Conservation (phyloP, 495 filamentous ascomycete species). For the Trichocladium antarcticum region DNA sequence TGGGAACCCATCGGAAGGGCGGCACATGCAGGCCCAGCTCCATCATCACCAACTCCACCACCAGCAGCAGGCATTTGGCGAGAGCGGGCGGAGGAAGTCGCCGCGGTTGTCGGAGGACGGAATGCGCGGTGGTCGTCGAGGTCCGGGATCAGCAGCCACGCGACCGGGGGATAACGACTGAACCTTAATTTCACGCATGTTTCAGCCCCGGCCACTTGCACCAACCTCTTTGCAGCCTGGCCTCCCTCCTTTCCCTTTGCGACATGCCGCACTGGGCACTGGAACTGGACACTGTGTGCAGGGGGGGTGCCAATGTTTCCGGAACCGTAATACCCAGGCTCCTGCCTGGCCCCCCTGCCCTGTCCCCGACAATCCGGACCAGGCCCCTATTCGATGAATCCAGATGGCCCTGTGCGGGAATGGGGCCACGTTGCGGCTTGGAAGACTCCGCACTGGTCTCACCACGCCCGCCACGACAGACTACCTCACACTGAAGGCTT, state of each 20-base stretch:
- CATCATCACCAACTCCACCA: constrained; percentile 8
- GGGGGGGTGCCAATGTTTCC: no score
- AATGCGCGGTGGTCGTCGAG: constrained; percentile 18
- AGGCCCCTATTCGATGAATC: background rate
- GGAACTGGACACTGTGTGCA: background rate
- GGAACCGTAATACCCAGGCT: background rate
- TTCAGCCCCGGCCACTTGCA: constrained; percentile 24
- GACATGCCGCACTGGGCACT: constrained; percentile 9
- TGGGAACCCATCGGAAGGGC: constrained; percentile 16
- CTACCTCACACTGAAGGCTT: no score
- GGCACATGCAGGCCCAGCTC: constrained; percentile 10
- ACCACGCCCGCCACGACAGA: no score
- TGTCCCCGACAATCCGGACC: background rate
- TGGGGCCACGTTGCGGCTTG: background rate
- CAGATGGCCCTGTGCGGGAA: background rate
- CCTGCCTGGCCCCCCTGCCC: background rate
- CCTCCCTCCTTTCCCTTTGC: constrained; percentile 5
- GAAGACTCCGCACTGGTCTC: no score
- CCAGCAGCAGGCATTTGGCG: constrained; percentile 15
- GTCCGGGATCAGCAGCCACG: constrained; percentile 27
- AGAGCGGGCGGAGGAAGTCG: constrained; percentile 12
- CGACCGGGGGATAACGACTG: constrained; percentile 26
- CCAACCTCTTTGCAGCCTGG: constrained; percentile 14
- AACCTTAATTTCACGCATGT: constrained; percentile 32
- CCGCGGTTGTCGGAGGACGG: constrained; percentile 24